Evolutionary conservation across 176 grass and related monocot species (phyloP).

Genomic region (Paspalum vaginatum): DNA sequence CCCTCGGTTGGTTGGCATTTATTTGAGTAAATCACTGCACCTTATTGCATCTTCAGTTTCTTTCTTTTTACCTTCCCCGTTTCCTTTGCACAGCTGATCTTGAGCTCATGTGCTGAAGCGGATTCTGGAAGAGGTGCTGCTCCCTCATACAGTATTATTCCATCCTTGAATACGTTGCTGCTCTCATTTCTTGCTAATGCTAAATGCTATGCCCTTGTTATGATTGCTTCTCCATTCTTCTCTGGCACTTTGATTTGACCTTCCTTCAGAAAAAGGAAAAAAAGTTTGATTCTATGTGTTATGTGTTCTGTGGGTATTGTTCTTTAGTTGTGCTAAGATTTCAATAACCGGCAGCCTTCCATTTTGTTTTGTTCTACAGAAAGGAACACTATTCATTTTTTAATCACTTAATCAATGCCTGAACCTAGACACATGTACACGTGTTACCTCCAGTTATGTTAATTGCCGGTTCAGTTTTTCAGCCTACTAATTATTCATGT

Average conservation of each 20-base stretch:
- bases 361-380: slow-evolving; percentile 4
- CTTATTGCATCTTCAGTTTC: not conserved
- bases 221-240: not conserved
- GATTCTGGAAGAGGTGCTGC: slow-evolving; percentile 2
- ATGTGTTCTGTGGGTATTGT: not conserved
- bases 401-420: not conserved
- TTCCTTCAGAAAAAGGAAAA: not conserved
- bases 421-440: not conserved
- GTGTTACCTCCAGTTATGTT: not conserved
- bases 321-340: slow-evolving; percentile 15
- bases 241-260: not conserved
- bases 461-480: not conserved
- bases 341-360: not conserved
- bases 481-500: not conserved
- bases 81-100: not conserved
- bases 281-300: not conserved
- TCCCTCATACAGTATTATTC: not conserved
- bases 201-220: not conserved
- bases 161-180: not conserved
- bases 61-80: slow-evolving; percentile 7
- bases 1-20: slow-evolving; percentile 42
- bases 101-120: not conserved
- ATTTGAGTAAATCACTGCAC: slow-evolving; percentile 41
- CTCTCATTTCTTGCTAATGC: not conserved
- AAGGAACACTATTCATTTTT: not conserved